Conservation (phyloP, 768 basidiomycete species). For the Coprinopsis sp. region DNA sequence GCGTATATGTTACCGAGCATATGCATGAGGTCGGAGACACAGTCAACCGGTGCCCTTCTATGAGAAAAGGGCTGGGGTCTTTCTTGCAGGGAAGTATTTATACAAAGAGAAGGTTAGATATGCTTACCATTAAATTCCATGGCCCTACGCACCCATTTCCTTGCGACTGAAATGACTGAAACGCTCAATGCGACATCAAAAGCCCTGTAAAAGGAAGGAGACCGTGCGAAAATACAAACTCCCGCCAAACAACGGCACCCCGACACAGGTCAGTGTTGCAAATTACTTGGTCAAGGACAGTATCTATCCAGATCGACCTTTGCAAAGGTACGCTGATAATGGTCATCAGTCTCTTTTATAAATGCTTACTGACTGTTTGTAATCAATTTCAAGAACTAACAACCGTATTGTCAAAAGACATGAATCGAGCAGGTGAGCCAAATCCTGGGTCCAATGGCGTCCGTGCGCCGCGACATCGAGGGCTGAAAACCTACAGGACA, state of each 20-base stretch:
- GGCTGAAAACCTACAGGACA: conserved; percentile 48
- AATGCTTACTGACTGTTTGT: conserved; percentile 10
- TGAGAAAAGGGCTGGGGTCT: too few relatives aligned
- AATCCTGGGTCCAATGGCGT: conserved; percentile 8
- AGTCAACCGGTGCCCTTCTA: too few relatives aligned
- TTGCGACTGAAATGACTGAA: too few relatives aligned
- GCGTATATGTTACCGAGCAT: too few relatives aligned
- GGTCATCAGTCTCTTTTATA: conserved; percentile 3
- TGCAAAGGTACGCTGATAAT: conserved; percentile 17
- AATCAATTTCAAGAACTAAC: conserved; percentile 23
- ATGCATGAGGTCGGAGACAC: too few relatives aligned
- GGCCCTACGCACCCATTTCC: too few relatives aligned
- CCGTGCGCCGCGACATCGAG: conserved; percentile 18
- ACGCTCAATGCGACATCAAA: too few relatives aligned
- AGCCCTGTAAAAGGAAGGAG: too few relatives aligned
- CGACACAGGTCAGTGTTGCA: conserved; percentile 18
- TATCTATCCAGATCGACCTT: conserved; percentile 17
- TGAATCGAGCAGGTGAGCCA: conserved; percentile 60
- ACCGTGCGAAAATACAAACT: too few relatives aligned
- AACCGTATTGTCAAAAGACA: conserved; percentile 33
- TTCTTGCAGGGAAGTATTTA: too few relatives aligned
- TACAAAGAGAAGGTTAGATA: too few relatives aligned
- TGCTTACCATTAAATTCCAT: too few relatives aligned
- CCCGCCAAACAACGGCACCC: conserved; percentile 5
- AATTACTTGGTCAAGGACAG: conserved; percentile 27